Evolutionary conservation across 208 protist genomes (phyloP), one percentile per base, ranked within the genome.

Genomic region (Herpetomonas samuelpessoai): DNA sequence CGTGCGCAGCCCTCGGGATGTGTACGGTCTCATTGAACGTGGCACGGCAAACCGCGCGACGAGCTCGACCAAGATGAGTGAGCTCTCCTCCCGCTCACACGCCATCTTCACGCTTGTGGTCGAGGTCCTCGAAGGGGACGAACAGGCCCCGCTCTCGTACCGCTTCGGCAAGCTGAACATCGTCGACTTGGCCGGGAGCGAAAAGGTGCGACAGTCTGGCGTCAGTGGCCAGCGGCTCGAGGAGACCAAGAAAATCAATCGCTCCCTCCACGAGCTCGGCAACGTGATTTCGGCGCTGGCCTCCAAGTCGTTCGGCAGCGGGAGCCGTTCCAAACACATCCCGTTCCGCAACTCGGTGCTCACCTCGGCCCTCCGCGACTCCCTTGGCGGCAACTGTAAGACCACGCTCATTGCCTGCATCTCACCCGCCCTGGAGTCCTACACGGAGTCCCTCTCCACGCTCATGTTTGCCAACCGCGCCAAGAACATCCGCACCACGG

Each of bases 11-110:
- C 88, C 91, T 2, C 41, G 92, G 51, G 93, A 98, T 44, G 90
- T 98, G 30, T 97, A 96, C 62, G 79, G 67, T 18, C 84, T 97
- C 18, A 95, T 97, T 44, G 77, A 94, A 57, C 77, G 77, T 19
- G 92, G 91, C 22, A 78, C 72, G 6, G 57, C 70, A 22, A 51
- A 73, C 52, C 79, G 89, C 16, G 80, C 87, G 2, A 92, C 81
- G 28, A 88, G 76, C 6, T 49, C 74, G 10, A 99, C 97, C 2
- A 72, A 80, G 51, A 91, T 98, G 76, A 98, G 98, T 71, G 81
- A 96, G 22, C 61, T 89, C 7, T 98, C 91, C 22, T 97, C 82
- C 19, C 84, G 97, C 38, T 98, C 97, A 9, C 98, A 99, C 74
- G 97, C 97, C 24, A 97, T 99, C 49, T 89, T 99, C 62, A 88